These are phyloP conservation scores for Meyerozyma smithsonii DNA, from an alignment of 1,139 yeast species.

Conservation along the genomic window DNA sequence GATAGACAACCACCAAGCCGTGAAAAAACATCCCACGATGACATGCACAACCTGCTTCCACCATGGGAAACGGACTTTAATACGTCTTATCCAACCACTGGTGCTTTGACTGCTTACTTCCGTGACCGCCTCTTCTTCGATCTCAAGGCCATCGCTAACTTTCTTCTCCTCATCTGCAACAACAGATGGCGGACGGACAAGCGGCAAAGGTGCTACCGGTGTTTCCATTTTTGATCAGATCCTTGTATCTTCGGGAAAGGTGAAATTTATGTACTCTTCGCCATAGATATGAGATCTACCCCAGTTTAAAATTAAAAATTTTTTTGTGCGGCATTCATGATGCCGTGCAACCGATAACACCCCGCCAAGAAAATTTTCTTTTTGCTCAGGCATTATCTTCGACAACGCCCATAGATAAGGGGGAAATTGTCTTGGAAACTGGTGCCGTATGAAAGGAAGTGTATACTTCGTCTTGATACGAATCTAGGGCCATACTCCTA, in stretches of 20 bases:
- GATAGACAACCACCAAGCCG: slow-evolving; percentile 66
- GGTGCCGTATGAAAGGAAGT: too few species aligned
- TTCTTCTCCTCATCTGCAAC: neutral
- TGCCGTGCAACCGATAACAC: neutral
- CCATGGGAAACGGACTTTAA: neutral
- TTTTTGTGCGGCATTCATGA: slow-evolving; percentile 1
- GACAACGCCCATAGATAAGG: too few species aligned
- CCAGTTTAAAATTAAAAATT: neutral
- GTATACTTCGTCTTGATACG: too few species aligned
- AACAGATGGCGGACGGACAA: neutral
- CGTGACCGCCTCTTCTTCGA: neutral
- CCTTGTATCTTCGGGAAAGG: neutral
- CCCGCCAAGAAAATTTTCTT: neutral
- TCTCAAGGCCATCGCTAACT: neutral
- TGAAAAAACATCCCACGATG: slow-evolving; percentile 45
- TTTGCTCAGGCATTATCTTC: too few species aligned
- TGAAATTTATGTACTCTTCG: neutral
- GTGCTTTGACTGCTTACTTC: neutral
- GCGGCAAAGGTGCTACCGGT: neutral
- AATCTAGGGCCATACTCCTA: too few species aligned
- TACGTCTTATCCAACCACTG: neutral
- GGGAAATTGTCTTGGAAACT: too few species aligned
- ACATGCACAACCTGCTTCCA: slow-evolving; percentile 22
- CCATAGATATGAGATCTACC: neutral
- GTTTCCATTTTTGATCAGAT: neutral